Evolutionary conservation across 805 yeast genomes (phyloP).

Genomic region (Wickerhamia fluorescens): DNA sequence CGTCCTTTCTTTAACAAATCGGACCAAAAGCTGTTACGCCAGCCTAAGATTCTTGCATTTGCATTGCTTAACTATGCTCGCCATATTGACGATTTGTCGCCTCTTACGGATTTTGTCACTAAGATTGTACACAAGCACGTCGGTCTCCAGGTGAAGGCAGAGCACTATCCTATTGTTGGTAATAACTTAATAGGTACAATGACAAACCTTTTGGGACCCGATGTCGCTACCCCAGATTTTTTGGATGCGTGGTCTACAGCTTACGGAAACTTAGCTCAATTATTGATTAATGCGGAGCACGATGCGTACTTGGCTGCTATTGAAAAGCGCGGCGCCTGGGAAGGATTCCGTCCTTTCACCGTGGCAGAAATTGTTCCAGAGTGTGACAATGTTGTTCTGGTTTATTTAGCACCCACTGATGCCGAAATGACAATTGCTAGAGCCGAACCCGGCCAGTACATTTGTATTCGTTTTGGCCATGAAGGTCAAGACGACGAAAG

Average conservation of each 20-base stretch:
- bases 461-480: conserved; percentile 25
- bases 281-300: conserved; percentile 50
- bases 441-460: conserved; percentile 42
- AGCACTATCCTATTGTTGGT: conserved; percentile 65
- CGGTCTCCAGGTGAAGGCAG: conserved; percentile 55
- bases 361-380: conserved; percentile 39
- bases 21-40: conserved; percentile 48
- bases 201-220: conserved; percentile 45
- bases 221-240: conserved; percentile 52
- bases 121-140: conserved; percentile 61
- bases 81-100: conserved; percentile 52
- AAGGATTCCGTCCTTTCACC: conserved; percentile 48
- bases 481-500: conserved; percentile 36
- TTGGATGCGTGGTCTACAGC: conserved; percentile 61
- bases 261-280: conserved; percentile 54
- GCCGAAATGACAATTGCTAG: conserved; percentile 29
- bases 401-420: conserved; percentile 33
- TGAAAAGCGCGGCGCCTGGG: conserved; percentile 36
- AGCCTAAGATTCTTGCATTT: conserved; percentile 59
- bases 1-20: conserved; percentile 54
- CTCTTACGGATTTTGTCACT: conserved; percentile 45
- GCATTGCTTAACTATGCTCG: conserved; percentile 57
- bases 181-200: conserved; percentile 47
- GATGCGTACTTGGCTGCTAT: conserved; percentile 26
- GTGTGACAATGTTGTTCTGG: conserved; percentile 40